Base-by-base conservation (phyloP, 306 rosid species). In the Fagus crenata region DNA sequence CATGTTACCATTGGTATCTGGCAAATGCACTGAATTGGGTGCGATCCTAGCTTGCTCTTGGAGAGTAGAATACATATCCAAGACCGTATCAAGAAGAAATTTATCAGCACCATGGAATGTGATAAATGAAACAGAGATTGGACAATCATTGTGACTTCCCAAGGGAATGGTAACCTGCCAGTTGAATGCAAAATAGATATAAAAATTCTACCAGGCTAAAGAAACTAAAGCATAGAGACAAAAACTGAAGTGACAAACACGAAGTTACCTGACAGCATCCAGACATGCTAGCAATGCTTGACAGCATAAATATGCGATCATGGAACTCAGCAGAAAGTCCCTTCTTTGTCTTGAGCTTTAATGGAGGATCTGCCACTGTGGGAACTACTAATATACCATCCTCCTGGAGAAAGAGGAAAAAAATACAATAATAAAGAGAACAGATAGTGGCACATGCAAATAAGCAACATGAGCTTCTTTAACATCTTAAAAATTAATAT, bases 21-120 rank as follows among this genome's bases (percentile, higher is more conserved):
- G 83, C 67, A 85, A 65, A 18, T 88, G 82, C 72, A 81, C 72
- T 74, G 76, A 75, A 81, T 71, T 28, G 74, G 86, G 82, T 33
- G 87, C 89, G 60, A 73, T 72, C 72, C 84, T 71, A 64, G 73
- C 85, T 85, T 86, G 89, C 88, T 86, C 86, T 85, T 86, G 87
- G 80, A 93, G 89, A 76, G 82, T 75, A 53, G 87, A 17, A 86
- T 89, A 80, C 84, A 91, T 82, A 81, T 89, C 96, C 93, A 93
- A 83, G 81, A 93, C 83, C 46, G 83, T 89, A 76, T 90, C 92
- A 71, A 93, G 98, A 84, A 93, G 98, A 90, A 93, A 93, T 68
- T 93, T 93, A 84, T 93, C 98, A 33, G 82, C 86, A 71, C 94
- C 91, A 69, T 90, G 98, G 72, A 49, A 84, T 31, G 93, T 82